Evolutionary conservation across 1,284 basidiomycete genomes (phyloP), one percentile per base, ranked within the genome.

Genomic region (Rhizoctonia solani): DNA sequence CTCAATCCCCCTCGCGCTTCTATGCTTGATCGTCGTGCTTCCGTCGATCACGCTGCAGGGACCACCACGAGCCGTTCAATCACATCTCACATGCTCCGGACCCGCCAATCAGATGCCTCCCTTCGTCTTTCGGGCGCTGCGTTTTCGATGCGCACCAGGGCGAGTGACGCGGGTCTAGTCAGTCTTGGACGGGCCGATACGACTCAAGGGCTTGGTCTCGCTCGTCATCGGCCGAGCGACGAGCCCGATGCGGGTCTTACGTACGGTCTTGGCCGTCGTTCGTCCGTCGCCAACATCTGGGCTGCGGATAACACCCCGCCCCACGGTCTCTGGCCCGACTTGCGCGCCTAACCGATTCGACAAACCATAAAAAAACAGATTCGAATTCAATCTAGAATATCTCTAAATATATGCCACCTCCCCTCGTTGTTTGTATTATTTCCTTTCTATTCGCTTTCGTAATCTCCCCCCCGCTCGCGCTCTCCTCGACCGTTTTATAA

Each of bases 201-300:
- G 8, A 39, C 37, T 39, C 37, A 39, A 8, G 16, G 16, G 9
- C 8, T 8, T 39, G 14, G 16, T 44, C 41, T 44, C 41, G 16
- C 5, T 16, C 5, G 5, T 4, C 41, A 16, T 21, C 23, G n/a
- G 23, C 23, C 39, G 3, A 27, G 16, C 21, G 54, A 21, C 25
- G 14, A 13, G 11, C 42, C 39, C 25, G 56, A 59, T 27, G 46
- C 59, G 21, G 59, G 47, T 2, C 49, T 63, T n/a, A 63, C 59
- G 3, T 63, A 52, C 30, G 59, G 59, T 13, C 46, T 63, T n/a
- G 42, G 39, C 30, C 59, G 59, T 53, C 59, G 59, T 14, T 32
- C 50, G 32, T 63, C 59, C 32, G 49, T 34, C 50, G 59, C 32
- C n/a, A 63, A 63, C 19, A 52, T 63, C 21, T 63, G 59, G 59